Base-by-base conservation (phyloP, 306 rosid species). In the Leucaena leucocephala region DNA sequence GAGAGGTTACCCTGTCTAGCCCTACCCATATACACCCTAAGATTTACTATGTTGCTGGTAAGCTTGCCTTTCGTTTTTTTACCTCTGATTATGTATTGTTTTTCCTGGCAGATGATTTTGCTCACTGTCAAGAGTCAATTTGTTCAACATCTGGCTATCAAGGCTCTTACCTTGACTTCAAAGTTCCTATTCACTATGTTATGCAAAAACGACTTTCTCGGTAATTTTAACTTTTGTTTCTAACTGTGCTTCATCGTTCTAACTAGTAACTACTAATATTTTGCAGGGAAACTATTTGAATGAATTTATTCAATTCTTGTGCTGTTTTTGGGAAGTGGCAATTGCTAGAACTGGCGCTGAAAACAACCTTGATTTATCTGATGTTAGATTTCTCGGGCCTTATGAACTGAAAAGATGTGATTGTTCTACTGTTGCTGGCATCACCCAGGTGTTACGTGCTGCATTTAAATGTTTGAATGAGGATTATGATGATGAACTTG, bases 371-470 rank as follows among this genome's bases (percentile, higher is more conserved):
- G 76, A 76, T 88, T 79, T 49, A 7, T 84, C 83, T 2, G 81
- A 78, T 54, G 70, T 84, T 58, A 61, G 83, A 74, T 54, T 78
- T 74, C 34, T 33, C 67, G 13, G 85, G 74, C 83, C 74, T 81
- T 65, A 68, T 58, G 83, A 83, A 75, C 50, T 89, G 78, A 83
- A 78, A 83, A 78, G 45, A 82, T 82, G 86, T 80, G 88, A 88
- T 82, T 89, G 89, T 89, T 89, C 88, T 79, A 81, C 87, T 2
- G 86, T 83, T 52, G 80, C 91, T 82, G 89, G 89, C 81, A 77
- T 92, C 46, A 58, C 83, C 55, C 77, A 70, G 69, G 94, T 71
- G 77, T 62, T 94, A 70, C 92, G 90, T 58, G 75, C 84, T 75
- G 85, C 85, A 63, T 72, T 86, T 72, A 95, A 92, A 78, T 55